A percentile compares a stretch with the other conserved stretches of the same genome.
Conservation (phyloP, 192 early-diverging fungal species). For the Coemansia sp. region DNA sequence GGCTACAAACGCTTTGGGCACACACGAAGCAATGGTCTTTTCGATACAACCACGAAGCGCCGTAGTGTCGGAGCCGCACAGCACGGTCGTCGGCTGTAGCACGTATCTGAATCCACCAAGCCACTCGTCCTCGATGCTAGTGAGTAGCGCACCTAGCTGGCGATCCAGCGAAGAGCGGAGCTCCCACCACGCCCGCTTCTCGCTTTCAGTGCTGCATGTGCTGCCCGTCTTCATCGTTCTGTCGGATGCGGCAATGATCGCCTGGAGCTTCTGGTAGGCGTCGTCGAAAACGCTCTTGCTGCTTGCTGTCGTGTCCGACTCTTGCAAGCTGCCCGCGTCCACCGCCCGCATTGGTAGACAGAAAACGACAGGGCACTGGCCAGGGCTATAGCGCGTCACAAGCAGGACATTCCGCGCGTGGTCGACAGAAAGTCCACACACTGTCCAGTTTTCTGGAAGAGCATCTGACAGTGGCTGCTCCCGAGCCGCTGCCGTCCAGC, state of each 20-base stretch:
- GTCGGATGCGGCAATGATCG: slow-evolving; percentile 65
- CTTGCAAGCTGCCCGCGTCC: slow-evolving; percentile 6
- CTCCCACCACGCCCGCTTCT: slow-evolving; percentile 82
- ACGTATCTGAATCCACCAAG: slow-evolving; percentile 70
- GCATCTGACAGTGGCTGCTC: slow-evolving; percentile 37
- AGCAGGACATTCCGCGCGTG: slow-evolving; percentile 58
- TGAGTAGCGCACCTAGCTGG: slow-evolving; percentile 58
- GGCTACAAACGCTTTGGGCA: slow-evolving; percentile 16
- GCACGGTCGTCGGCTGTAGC: slow-evolving; percentile 5
- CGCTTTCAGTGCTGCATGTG: slow-evolving; percentile 48
- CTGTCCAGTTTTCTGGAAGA: slow-evolving; percentile 65
- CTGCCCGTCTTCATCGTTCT: slow-evolving; percentile 56
- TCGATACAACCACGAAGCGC: slow-evolving; percentile 10
- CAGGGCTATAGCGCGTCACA: slow-evolving; percentile 55
- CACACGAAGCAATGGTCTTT: slow-evolving; percentile 3
- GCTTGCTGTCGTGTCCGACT: not conserved
- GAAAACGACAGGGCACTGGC: slow-evolving; percentile 53
- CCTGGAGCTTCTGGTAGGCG: slow-evolving; percentile 42
- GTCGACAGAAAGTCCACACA: slow-evolving; percentile 76
- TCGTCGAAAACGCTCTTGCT: slow-evolving; percentile 47
- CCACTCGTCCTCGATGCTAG: slow-evolving; percentile 71
- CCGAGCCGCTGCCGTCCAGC: slow-evolving; percentile 3
- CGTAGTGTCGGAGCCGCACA: not conserved
- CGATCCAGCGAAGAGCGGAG: slow-evolving; percentile 64
- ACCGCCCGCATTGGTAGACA: slow-evolving; percentile 66